Conservation (phyloP, 2,329 filamentous ascomycete genomes). For the Aspergillus aculeatus region DNA sequence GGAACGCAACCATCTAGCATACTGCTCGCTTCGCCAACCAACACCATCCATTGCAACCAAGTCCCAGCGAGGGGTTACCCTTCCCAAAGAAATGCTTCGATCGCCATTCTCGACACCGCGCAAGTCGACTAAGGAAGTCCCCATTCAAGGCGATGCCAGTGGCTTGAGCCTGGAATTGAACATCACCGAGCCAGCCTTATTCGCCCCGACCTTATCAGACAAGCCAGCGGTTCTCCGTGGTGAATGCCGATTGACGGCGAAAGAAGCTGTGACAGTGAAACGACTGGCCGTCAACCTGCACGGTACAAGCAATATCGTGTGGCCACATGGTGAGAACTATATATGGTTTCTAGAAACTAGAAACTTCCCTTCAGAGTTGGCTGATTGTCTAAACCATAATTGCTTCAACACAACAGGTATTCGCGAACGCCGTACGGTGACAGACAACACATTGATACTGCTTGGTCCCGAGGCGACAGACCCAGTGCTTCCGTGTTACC, state of each 20-base stretch:
- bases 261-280: constrained; percentile 9
- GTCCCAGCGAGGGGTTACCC: background rate
- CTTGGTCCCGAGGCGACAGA: constrained; percentile 4
- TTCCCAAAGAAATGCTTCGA: constrained; percentile 5
- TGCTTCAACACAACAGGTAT: constrained; percentile 10
- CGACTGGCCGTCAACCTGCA: constrained; percentile 12
- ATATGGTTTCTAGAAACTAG: background rate
- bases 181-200: constrained; percentile 15
- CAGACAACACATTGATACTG: constrained; percentile 10
- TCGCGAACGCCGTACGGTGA: constrained; percentile 9
- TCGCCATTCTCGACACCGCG: background rate
- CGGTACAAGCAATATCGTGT: constrained; percentile 13
- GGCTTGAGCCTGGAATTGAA: constrained; percentile 9
- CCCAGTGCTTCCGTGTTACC: background rate
- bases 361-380: background rate
- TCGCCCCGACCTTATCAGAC: constrained; percentile 14
- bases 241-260: constrained; percentile 11
- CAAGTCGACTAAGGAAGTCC: background rate
- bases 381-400: background rate
- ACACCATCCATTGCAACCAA: background rate
- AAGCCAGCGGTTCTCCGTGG: constrained; percentile 18
- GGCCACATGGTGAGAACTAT: constrained; percentile 15
- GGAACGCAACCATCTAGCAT: background rate
- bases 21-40: background rate
- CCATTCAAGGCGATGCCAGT: background rate